Percentiles rank a stretch among this genome's conserved stretches.
These are phyloP conservation scores for Sarocladium strictum DNA, from an alignment of 2,329 filamentous ascomycete genomes.

Conservation along the genomic window DNA sequence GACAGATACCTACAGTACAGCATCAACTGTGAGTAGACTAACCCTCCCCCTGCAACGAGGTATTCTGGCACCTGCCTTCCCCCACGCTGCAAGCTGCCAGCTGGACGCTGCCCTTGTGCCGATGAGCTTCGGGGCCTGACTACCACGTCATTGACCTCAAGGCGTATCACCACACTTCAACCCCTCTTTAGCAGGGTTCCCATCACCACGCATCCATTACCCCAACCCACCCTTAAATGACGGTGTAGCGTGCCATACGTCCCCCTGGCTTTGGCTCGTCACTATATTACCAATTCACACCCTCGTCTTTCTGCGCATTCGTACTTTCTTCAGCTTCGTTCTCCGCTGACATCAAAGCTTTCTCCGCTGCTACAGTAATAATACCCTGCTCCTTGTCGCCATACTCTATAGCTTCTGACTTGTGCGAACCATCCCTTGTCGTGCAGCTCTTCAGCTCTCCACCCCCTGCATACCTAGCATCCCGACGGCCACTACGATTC, in stretches of 20 bases:
- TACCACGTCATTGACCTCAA: slow-evolving; percentile 1
- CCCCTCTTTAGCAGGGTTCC: not conserved
- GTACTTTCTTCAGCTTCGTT: not conserved
- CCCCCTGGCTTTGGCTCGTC: not conserved
- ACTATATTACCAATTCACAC: not conserved
- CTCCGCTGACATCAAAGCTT: not conserved
- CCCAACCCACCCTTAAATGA: no score
- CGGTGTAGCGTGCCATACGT: not conserved
- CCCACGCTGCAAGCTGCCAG: not conserved
- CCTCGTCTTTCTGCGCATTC: not conserved
- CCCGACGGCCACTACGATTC: no score
- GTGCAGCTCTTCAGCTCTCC: not conserved
- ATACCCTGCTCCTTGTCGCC: not conserved
- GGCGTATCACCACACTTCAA: not conserved
- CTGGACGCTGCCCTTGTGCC: not conserved
- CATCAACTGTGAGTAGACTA: no score
- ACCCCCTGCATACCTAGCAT: not conserved
- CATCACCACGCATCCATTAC: not conserved
- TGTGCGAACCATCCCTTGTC: not conserved
- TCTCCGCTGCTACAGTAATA: not conserved
- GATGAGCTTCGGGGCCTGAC: not conserved
- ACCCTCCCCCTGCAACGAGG: not conserved
- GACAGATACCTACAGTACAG: no score
- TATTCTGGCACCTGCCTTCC: not conserved
- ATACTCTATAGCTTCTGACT: not conserved